Evolutionary conservation across 2,329 filamentous ascomycete genomes (phyloP).

Genomic region (Zarea fungicola): DNA sequence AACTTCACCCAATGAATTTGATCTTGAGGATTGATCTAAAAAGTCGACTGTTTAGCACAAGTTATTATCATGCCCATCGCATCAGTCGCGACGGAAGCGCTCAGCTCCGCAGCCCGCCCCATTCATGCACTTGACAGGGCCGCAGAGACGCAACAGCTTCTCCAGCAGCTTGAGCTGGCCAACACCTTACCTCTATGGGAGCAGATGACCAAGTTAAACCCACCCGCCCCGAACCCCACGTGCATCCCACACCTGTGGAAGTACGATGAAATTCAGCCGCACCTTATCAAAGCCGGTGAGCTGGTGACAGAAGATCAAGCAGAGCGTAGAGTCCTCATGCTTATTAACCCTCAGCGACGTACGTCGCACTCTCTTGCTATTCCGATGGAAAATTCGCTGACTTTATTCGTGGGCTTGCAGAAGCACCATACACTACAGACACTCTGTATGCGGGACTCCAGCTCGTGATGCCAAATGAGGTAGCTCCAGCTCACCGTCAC

Average conservation of each 20-base stretch:
- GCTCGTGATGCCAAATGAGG: slow-evolving; percentile 49
- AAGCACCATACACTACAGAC: slow-evolving; percentile 45
- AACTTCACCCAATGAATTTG: too few relatives aligned
- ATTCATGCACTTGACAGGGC: too few relatives aligned
- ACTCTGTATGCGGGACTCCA: slow-evolving; percentile 51
- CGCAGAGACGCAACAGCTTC: too few relatives aligned
- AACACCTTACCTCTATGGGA: not conserved
- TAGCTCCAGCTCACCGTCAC: slow-evolving; percentile 47
- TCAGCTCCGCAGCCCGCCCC: too few relatives aligned
- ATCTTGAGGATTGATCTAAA: too few relatives aligned
- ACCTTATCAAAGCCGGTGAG: slow-evolving; percentile 15
- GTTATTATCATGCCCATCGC: too few relatives aligned
- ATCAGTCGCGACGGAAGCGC: too few relatives aligned
- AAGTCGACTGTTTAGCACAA: too few relatives aligned
- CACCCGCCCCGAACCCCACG: not conserved
- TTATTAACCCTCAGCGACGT: slow-evolving; percentile 29
- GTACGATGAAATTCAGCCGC: not conserved
- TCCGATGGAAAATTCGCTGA: too few relatives aligned
- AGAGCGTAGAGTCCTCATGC: slow-evolving; percentile 33
- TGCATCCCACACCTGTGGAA: not conserved
- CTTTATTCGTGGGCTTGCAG: too few relatives aligned
- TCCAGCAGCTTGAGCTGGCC: too few relatives aligned
- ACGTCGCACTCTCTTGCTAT: too few relatives aligned
- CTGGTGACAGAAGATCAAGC: slow-evolving; percentile 30
- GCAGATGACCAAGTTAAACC: not conserved